These are phyloP conservation scores for Drechslerella coelobrocha DNA, from an alignment of 2,329 filamentous ascomycete genomes.

Conservation along the genomic window DNA sequence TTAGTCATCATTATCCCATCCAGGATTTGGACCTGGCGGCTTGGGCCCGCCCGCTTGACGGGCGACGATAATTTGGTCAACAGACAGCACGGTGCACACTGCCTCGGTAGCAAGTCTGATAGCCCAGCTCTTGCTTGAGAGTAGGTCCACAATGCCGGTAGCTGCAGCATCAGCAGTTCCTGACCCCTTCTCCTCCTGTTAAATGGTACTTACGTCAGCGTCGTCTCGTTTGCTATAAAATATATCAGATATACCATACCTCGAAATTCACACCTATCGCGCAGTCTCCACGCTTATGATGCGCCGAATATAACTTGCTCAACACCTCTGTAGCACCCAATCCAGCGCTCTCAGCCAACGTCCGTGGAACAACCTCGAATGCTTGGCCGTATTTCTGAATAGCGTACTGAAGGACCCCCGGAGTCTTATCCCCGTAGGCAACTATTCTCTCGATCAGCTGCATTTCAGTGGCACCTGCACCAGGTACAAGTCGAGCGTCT, in stretches of 20 bases:
- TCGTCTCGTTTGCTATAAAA: conserved; percentile 54
- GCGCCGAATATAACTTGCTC: conserved; percentile 88
- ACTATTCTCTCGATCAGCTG: conserved; percentile 92
- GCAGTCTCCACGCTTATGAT: conserved; percentile 87
- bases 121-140: conserved; percentile 93
- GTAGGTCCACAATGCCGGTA: conserved; percentile 87
- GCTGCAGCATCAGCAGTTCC: conserved; percentile 86
- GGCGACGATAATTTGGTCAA: conserved; percentile 98
- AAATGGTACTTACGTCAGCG: conserved; percentile 54
- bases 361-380: conserved; percentile 94
- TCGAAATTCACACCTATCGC: conserved; percentile 94
- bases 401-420: conserved; percentile 90
- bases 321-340: conserved; percentile 97
- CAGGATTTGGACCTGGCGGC: conserved; percentile 89
- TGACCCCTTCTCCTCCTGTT: conserved; percentile 74
- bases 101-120: conserved; percentile 96
- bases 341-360: conserved; percentile 90
- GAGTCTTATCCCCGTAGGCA: conserved; percentile 87
- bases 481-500: conserved; percentile 87
- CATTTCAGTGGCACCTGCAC: conserved; percentile 91
- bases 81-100: conserved; percentile 88
- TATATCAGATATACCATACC: conserved; percentile 58
- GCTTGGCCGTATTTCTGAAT: conserved; percentile 98
- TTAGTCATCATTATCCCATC: conserved; percentile 70
- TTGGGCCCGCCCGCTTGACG: conserved; percentile 94